These are phyloP conservation scores for Hypoxylon sp. DNA, from an alignment of 2,329 filamentous ascomycete species.

Conservation along the genomic window DNA sequence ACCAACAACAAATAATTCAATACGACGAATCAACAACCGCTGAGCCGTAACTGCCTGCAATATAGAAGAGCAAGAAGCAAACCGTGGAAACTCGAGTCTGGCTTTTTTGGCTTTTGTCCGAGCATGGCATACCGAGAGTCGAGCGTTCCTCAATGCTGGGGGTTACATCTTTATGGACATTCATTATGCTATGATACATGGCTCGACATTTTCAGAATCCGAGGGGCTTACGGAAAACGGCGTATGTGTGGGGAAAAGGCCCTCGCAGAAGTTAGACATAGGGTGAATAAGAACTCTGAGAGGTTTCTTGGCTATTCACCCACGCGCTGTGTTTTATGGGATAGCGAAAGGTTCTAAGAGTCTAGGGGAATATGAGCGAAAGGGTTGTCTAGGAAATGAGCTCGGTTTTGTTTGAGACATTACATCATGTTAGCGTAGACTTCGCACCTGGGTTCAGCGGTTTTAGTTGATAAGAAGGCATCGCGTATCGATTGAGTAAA, in stretches of 20 bases:
- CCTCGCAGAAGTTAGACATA: background rate
- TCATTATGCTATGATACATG: background rate
- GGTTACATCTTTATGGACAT: background rate
- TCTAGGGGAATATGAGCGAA: background rate
- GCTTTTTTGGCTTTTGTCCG: background rate
- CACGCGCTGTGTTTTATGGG: background rate
- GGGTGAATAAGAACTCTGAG: background rate
- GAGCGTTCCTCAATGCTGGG: background rate
- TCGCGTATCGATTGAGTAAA: background rate
- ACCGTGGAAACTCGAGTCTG: background rate
- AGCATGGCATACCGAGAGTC: background rate
- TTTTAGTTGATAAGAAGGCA: conserved; percentile 12
- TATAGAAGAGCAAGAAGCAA: background rate
- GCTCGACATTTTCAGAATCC: background rate
- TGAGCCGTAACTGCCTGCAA: background rate
- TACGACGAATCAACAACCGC: conserved; percentile 4
- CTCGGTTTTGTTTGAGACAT: background rate
- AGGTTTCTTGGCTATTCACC: background rate
- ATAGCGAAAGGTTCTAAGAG: background rate
- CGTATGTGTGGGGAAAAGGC: background rate
- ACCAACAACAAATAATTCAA: background rate
- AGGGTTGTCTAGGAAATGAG: background rate
- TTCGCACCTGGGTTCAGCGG: conserved; percentile 3
- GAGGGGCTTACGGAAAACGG: background rate
- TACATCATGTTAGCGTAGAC: background rate